Conservation (phyloP, 192 early-diverging fungal genomes). For the Thamnidium elegans region DNA sequence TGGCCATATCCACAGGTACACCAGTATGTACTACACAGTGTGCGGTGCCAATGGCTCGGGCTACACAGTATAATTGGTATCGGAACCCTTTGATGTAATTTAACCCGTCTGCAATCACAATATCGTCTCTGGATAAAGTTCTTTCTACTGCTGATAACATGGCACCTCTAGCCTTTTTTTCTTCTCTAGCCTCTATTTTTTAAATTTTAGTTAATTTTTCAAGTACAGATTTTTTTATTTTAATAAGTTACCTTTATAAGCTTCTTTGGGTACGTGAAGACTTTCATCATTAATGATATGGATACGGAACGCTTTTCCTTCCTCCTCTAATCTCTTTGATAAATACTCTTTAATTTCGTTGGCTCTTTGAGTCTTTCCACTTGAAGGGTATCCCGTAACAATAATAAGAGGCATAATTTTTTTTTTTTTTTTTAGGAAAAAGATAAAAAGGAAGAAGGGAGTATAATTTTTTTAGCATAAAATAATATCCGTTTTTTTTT, state of each 20-base stretch:
- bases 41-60: constrained; percentile 80
- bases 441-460: too few relatives aligned
- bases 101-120: constrained; percentile 90
- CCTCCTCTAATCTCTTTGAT: constrained; percentile 37
- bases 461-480: too few relatives aligned
- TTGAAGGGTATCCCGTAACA: constrained; percentile 83
- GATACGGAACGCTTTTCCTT: constrained; percentile 44
- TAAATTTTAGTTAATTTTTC: background rate
- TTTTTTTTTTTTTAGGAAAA: background rate
- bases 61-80: constrained; percentile 93
- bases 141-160: constrained; percentile 91
- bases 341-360: constrained; percentile 62
- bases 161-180: constrained; percentile 85
- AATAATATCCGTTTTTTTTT: too few relatives aligned
- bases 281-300: constrained; percentile 78
- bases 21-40: constrained; percentile 80
- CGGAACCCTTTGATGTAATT: constrained; percentile 99
- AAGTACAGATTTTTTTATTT: constrained; percentile 23
- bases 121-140: constrained; percentile 71
- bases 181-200: constrained; percentile 46
- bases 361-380: constrained; percentile 87
- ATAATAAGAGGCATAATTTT: constrained; percentile 92
- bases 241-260: constrained; percentile 55
- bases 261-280: constrained; percentile 56
- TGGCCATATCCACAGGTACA: constrained; percentile 50